Conservation (phyloP, 2,329 filamentous ascomycete genomes). For the Arachnopeziza araneosa region DNA sequence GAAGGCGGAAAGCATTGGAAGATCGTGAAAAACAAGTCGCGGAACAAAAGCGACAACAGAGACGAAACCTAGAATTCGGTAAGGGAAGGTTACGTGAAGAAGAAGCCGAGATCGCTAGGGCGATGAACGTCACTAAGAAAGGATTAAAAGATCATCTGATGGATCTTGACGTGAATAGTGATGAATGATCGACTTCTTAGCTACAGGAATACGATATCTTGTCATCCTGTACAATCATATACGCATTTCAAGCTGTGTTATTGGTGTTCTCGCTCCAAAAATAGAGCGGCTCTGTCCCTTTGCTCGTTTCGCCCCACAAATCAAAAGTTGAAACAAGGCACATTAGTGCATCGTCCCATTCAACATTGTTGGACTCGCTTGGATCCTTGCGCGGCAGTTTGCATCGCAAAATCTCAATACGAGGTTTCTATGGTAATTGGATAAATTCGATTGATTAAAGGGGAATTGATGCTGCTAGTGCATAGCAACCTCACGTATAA, state of each 20-base stretch:
- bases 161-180: conserved; percentile 12
- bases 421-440: background rate
- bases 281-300: background rate
- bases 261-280: background rate
- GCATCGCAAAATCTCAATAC: background rate
- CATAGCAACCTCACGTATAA: background rate
- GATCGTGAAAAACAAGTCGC: conserved; percentile 58
- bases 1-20: conserved; percentile 61
- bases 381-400: background rate
- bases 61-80: conserved; percentile 53
- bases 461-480: background rate
- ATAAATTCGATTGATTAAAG: background rate
- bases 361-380: background rate
- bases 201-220: background rate
- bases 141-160: conserved; percentile 58
- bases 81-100: conserved; percentile 59
- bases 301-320: background rate
- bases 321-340: background rate
- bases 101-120: conserved; percentile 61
- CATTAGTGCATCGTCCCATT: background rate
- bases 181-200: conserved; percentile 2
- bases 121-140: conserved; percentile 63
- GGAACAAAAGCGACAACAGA: conserved; percentile 56
- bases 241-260: background rate
- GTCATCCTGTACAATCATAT: background rate